Percentiles rank a stretch among this genome's conserved stretches.
phyloP scores from a whole-genome alignment of 176 grass and related monocot species.

The Sorghum bicolor region Sorghum_bicolor_NCBIv3 NC_012870.2:24805001-24805500 shows the following conservation, averaged over 20 bases:
- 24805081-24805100: conserved; percentile 27
- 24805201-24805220: conserved; percentile 52
- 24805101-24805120: conserved; percentile 32
- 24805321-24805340: no score
- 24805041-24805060: conserved; percentile 97
- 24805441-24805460: neutral
- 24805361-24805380: neutral
- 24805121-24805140: conserved; percentile 50
- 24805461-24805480: neutral
- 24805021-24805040: conserved; percentile 56
- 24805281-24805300: neutral
- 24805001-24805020: conserved; percentile 54
- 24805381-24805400: neutral
- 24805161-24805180: conserved; percentile 53
- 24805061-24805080: conserved; percentile 57
- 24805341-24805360: neutral
- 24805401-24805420: neutral
- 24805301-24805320: conserved; percentile 13
- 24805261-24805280: neutral
- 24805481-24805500: neutral
- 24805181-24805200: conserved; percentile 36
- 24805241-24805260: neutral
- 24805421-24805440: neutral
- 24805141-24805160: conserved; percentile 66
- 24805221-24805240: conserved; percentile 46